Conservation (phyloP, 495 filamentous ascomycete species). For the Daldinia vernicosa region DNA sequence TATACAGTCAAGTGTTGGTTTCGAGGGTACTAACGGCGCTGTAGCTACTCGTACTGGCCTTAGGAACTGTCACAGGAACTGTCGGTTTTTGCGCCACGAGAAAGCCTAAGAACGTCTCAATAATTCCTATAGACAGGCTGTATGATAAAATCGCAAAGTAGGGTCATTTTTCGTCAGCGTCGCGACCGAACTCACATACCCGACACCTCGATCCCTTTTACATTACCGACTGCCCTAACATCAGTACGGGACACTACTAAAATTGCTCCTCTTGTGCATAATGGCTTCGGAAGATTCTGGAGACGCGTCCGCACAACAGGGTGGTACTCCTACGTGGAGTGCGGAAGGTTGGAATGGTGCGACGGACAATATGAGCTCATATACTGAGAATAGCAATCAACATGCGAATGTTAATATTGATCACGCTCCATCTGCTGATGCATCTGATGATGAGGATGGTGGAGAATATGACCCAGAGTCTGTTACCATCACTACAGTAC, state of each 20-base stretch:
- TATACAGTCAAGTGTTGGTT: background rate
- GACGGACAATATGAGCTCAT: conserved; percentile 59
- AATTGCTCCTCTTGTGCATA: conserved; percentile 7
- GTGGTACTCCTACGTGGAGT: conserved; percentile 47
- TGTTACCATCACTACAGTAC: conserved; percentile 48
- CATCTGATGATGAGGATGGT: conserved; percentile 54
- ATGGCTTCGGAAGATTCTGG: conserved; percentile 50
- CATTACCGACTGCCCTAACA: background rate
- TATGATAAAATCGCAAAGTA: conserved; percentile 1
- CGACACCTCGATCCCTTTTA: background rate
- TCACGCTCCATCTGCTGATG: conserved; percentile 57
- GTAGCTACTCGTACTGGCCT: background rate
- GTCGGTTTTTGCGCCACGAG: background rate
- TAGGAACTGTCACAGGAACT: background rate
- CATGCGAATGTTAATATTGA: conserved; percentile 56
- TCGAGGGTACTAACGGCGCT: background rate
- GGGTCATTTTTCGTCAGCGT: background rate
- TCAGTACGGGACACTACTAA: background rate
- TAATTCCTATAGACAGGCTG: background rate
- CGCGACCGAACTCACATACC: conserved; percentile 1
- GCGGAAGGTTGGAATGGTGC: conserved; percentile 64
- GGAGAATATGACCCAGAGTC: conserved; percentile 63
- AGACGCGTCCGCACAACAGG: conserved; percentile 48
- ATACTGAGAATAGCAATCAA: conserved; percentile 64
- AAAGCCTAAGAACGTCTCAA: background rate